Base-by-base conservation (phyloP, 2,329 filamentous ascomycete species). In the Trichoderma sp. region DNA sequence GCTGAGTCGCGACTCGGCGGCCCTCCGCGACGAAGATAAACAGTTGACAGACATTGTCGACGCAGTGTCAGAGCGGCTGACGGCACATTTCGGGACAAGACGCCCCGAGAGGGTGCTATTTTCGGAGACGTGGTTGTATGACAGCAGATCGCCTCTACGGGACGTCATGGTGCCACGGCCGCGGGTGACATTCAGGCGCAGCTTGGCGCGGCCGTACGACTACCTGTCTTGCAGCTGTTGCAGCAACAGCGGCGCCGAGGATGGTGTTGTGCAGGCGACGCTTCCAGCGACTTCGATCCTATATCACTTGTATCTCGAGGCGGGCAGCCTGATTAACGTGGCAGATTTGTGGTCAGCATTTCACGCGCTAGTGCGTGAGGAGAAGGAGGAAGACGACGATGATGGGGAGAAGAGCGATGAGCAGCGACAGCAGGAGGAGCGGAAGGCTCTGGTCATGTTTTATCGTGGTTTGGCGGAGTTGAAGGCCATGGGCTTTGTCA, bases 381-480 rank as follows among this genome's bases (percentile, higher is more conserved):
- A 74, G 43, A 76, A 78, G 39, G 76, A 78, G 58, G 81, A 78
- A 9, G 82, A 83, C 15, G 84, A 78, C 15, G 82, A 85, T 8
- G 76, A 83, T 8, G 83, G 86, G 61, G 83, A 92, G 21, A 84
- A 87, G 11, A 75, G 76, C 15, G 74, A 74, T 30, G 75, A 78
- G 39, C 76, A 77, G 61, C 81, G 78, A 15, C 77, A 76, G 12
- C 80, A 77, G 12, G 83, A 86, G 62, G 88, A 90, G 79, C 84
- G 88, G 74, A 86, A 85, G 61, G 87, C 86, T 8, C 85, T 94
- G 82, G 90, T 94, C 56, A 83, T 93, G 72, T 99, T 98, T 82
- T 98, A 98, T 81, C 88, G 90, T 73, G 93, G 89, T 6, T 81
- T 98, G 74, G 93, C 95, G 0, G 96, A 99, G 81, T 82, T 99